phyloP scores from a whole-genome alignment of 31 red algal genomes.

The Odonthalia washingtoniensis region DNA sequence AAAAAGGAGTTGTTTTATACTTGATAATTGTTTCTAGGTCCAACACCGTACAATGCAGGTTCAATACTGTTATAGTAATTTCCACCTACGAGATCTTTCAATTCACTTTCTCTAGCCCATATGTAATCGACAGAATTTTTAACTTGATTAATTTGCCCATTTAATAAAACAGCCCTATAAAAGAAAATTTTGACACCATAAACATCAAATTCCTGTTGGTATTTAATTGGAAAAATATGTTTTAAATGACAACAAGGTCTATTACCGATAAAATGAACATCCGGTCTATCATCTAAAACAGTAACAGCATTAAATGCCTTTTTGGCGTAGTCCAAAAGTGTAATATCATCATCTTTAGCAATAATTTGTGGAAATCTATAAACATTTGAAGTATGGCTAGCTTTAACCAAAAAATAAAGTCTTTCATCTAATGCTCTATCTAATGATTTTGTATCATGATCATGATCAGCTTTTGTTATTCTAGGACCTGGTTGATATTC shows the following conservation, averaged over 20 bases:
- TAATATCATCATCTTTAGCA: constrained; percentile 37
- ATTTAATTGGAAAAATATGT: constrained; percentile 63
- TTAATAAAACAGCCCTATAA: constrained; percentile 66
- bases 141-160: constrained; percentile 22
- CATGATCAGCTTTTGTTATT: constrained; percentile 65
- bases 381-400: constrained; percentile 3
- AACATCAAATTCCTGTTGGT: constrained; percentile 74
- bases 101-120: constrained; percentile 57
- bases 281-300: constrained; percentile 7
- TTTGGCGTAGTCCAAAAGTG: constrained; percentile 51
- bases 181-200: constrained; percentile 90
- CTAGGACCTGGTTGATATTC: constrained; percentile 65
- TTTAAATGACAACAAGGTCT: constrained; percentile 67
- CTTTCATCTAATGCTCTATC: constrained; percentile 60
- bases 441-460: constrained; percentile 57
- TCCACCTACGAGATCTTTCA: constrained; percentile 8
- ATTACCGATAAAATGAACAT: constrained; percentile 58
- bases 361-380: constrained; percentile 77
- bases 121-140: constrained; percentile 44
- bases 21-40: constrained; percentile 4
- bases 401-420: constrained; percentile 75
- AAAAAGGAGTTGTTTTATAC: too few species aligned
- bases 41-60: constrained; percentile 48
- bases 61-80: constrained; percentile 43
- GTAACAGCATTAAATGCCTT: constrained; percentile 57